phyloP scores from a whole-genome alignment of 192 early-diverging fungal species.

The Linnemannia hyalina region DNA sequence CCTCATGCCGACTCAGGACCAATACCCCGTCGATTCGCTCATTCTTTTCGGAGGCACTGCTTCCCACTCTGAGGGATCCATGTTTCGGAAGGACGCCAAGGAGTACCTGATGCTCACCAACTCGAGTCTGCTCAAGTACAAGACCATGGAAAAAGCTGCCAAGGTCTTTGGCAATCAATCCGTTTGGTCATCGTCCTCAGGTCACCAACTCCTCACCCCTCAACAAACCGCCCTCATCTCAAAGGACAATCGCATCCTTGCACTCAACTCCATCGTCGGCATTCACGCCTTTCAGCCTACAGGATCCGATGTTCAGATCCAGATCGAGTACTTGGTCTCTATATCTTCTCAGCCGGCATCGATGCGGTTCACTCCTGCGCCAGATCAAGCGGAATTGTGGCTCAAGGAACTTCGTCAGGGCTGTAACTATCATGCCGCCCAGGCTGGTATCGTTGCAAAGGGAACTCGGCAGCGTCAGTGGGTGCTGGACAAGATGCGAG shows the following conservation, averaged over 20 bases:
- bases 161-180: constrained; percentile 56
- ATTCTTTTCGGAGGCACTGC: constrained; percentile 52
- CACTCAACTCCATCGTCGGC: constrained; percentile 48
- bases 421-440: constrained; percentile 48
- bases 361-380: constrained; percentile 47
- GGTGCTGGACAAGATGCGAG: constrained; percentile 41
- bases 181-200: constrained; percentile 43
- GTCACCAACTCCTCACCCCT: constrained; percentile 46
- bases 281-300: constrained; percentile 24
- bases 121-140: constrained; percentile 48
- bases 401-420: constrained; percentile 45
- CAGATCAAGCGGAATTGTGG: constrained; percentile 35
- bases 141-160: constrained; percentile 54
- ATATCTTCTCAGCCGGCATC: constrained; percentile 48
- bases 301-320: constrained; percentile 35
- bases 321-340: constrained; percentile 45
- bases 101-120: constrained; percentile 50
- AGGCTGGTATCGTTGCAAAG: constrained; percentile 41
- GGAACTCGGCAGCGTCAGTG: constrained; percentile 53
- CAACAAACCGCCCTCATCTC: constrained; percentile 40
- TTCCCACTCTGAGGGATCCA: constrained; percentile 29
- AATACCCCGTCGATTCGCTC: constrained; percentile 40
- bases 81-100: constrained; percentile 47
- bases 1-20: constrained; percentile 49
- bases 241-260: constrained; percentile 42